A percentile compares a stretch with the other conserved stretches of the same genome.
These are phyloP conservation scores for Amaranthus cruentus DNA, from an alignment of 148 eudicot genomes.

Conservation along the genomic window DNA sequence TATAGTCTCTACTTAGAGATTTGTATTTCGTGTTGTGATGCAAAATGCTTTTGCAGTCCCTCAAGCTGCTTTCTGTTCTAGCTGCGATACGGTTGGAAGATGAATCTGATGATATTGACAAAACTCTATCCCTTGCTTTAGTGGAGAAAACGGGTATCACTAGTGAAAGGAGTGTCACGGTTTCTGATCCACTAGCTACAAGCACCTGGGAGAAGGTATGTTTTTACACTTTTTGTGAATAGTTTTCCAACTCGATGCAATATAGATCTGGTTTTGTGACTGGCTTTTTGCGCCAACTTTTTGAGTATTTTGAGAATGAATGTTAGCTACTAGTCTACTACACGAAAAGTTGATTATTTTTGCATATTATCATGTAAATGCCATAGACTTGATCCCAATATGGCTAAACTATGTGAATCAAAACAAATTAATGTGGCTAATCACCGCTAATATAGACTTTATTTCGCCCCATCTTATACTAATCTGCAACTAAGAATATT, in stretches of 20 bases:
- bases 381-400: too few species aligned
- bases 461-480: too few species aligned
- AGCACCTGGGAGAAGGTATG: slow-evolving; percentile 95
- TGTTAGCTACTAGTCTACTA: too few species aligned
- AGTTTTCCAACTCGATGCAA: background rate
- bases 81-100: slow-evolving; percentile 89
- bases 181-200: slow-evolving; percentile 77
- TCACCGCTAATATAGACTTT: too few species aligned
- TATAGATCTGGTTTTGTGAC: background rate
- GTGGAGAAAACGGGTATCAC: slow-evolving; percentile 42
- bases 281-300: too few species aligned
- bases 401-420: too few species aligned
- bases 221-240: background rate
- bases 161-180: slow-evolving; percentile 39
- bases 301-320: too few species aligned
- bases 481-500: too few species aligned
- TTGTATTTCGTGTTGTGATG: background rate
- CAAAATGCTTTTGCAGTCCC: slow-evolving; percentile 47
- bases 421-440: too few species aligned
- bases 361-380: too few species aligned
- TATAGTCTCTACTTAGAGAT: background rate
- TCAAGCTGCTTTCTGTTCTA: slow-evolving; percentile 80
- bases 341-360: too few species aligned
- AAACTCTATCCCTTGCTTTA: slow-evolving; percentile 61
- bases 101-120: slow-evolving; percentile 65